phyloP scores from a whole-genome alignment of 1,139 yeast genomes.

The Sugiyamaella japonica region DNA sequence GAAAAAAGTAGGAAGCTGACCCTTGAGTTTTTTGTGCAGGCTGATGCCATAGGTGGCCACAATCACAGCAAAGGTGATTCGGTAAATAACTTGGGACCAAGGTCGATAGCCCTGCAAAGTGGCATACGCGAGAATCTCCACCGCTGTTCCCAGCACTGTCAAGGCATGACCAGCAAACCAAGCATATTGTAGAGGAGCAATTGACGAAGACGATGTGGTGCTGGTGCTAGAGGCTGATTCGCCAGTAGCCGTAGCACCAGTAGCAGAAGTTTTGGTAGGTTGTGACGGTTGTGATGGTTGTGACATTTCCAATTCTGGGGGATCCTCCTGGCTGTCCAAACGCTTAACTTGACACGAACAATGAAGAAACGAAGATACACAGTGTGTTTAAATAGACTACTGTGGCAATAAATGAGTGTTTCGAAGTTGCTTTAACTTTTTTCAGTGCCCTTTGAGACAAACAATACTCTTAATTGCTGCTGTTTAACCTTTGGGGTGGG shows the following conservation, averaged over 20 bases:
- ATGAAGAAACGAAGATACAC: neutral
- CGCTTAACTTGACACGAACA: neutral
- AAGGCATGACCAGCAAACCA: slow-evolving; percentile 31
- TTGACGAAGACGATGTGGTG: neutral
- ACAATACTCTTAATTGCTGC: neutral
- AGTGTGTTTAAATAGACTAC: neutral
- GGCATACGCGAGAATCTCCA: slow-evolving; percentile 28
- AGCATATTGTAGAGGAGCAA: slow-evolving; percentile 16
- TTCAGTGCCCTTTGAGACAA: neutral
- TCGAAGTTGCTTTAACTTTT: neutral
- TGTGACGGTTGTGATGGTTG: too few species aligned
- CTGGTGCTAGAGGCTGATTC: too few species aligned
- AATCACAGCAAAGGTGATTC: slow-evolving; percentile 62
- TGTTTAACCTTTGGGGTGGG: too few species aligned
- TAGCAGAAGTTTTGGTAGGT: neutral
- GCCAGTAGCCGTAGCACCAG: neutral
- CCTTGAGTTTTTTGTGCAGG: slow-evolving; percentile 51
- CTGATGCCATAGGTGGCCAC: slow-evolving; percentile 72
- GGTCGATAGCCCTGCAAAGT: slow-evolving; percentile 26
- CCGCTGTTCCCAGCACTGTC: slow-evolving; percentile 22
- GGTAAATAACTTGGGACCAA: slow-evolving; percentile 48
- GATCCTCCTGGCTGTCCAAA: neutral
- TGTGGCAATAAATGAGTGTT: neutral
- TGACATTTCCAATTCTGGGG: neutral
- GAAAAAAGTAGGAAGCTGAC: slow-evolving; percentile 38